Base-by-base conservation (phyloP, 1,284 basidiomycete species). In the Rhodofomes roseus region DNA sequence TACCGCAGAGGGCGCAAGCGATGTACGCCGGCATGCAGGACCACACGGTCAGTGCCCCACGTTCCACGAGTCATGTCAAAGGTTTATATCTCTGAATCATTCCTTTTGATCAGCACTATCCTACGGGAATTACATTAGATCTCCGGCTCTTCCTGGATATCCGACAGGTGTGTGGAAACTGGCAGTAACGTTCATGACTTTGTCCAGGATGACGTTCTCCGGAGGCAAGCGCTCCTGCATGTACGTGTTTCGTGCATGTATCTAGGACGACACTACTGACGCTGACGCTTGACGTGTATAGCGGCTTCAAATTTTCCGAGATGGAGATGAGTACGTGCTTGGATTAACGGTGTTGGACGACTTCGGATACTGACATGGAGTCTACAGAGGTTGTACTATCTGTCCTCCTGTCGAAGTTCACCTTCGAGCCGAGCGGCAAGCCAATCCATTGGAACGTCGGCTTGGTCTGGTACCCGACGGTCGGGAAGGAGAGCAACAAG, bases 381-480 rank as follows among this genome's bases (percentile, higher is more conserved):
- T 9, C 4, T 12, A n/a, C 25, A 68, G 67, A 67, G 62, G 62
- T 66, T 37, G 61, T 68, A 5, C 29, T 68, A 25, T 59, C 65
- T 0, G 62, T 61, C 18, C 55, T 68, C 9, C 52, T 68, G 36
- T 52, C 62, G 8, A 62, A 61, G 57, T 68, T 68, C 62, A 62
- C 58, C 22, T 68, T 68, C 59, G 61, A 60, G 44, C 56, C 56
- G 18, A 60, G 60, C 5, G 61, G 64, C 37, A 67, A 62, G 55
- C 66, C 66, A 6, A 70, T 71, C 46, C 54, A 59, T 36, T 71
- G 70, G 69, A 68, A 71, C 54, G 54, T 67, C 11, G 66, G 67
- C 16, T 64, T 62, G 0, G 62, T 70, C 11, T 59, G 63, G 40
- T 71, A 70, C 60, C 70, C 70, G 11, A 65, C 68, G 20, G 61